Evolutionary conservation across 495 filamentous ascomycete species (phyloP), one percentile per base, ranked within the genome.

Genomic region (Annulohypoxylon nitens): DNA sequence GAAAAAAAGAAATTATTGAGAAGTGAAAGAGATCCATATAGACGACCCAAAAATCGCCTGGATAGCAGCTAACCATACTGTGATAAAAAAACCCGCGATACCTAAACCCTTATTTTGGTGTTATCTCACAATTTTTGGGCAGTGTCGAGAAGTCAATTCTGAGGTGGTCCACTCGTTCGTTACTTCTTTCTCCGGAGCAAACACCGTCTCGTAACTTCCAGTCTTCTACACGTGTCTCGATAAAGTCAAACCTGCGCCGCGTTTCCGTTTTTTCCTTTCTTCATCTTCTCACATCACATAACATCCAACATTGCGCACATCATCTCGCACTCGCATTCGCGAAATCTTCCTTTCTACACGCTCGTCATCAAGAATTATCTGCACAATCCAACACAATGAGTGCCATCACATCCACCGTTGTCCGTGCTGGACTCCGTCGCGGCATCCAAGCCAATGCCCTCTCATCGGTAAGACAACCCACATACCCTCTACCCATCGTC

Each of bases 311-410:
- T 54, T 9, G 20, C 10, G 26, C 10, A 54, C 4, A 54, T 4
- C 23, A 30, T 30, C 30, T 3, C 30, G 30, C 5, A 6, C 18
- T 16, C 18, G 8, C 43, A 47, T n/a, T 1, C 6, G n/a, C 43
- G 9, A 47, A 47, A 18, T 20, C 16, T n/a, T 20, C 18, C 34
- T 79, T 37, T 43, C 45, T 61, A 36, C n/a, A 70, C 10, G 60
- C 59, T 9, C 53, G 66, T 48, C 26, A 50, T 53, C 12, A 51
- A 36, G 12, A 75, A 26, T 9, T 4, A 76, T 64, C 80, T 76
- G 36, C 41, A 25, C 39, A 48, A 50, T 73, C 45, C 11, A 18
- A 59, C 51, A 61, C 8, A 9, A 74, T 74, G 71, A 65, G 36
- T 50, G 25, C 65, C n/a, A 41, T 61, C 26, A 37, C 37, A n/a